A percentile compares a stretch with the other conserved stretches of the same genome.
These are phyloP conservation scores for Neoscytalidium dimidiatum DNA, from an alignment of 2,329 filamentous ascomycete genomes.

Conservation along the genomic window DNA sequence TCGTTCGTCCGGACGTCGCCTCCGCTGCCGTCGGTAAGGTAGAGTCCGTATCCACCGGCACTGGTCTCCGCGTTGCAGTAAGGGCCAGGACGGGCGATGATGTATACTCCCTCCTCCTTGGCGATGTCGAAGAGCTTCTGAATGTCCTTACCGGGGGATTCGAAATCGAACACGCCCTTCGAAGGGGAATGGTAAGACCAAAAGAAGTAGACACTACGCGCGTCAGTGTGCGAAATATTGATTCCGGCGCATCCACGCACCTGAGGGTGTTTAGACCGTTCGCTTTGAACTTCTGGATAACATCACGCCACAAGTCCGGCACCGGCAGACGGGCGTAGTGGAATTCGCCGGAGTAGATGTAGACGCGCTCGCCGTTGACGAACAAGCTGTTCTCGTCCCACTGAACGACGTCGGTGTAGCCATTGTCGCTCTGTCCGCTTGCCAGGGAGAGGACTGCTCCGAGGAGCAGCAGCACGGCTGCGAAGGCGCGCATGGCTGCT, in stretches of 20 bases:
- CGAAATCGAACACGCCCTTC: conserved; percentile 51
- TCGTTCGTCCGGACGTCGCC: conserved; percentile 57
- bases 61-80: conserved; percentile 67
- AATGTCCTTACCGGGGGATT: conserved; percentile 56
- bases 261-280: conserved; percentile 52
- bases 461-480: neutral
- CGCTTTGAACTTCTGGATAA: conserved; percentile 56
- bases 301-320: conserved; percentile 52
- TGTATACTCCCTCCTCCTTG: conserved; percentile 56
- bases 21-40: conserved; percentile 63
- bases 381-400: conserved; percentile 59
- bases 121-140: conserved; percentile 55
- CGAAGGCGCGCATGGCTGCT: neutral
- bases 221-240: neutral
- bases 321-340: conserved; percentile 57
- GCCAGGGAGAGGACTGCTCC: conserved; percentile 1
- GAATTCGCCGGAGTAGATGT: conserved; percentile 56
- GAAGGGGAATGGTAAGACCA: conserved; percentile 54
- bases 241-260: conserved; percentile 21
- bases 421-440: conserved; percentile 42
- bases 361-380: conserved; percentile 53
- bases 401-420: conserved; percentile 50
- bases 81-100: conserved; percentile 59
- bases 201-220: conserved; percentile 42
- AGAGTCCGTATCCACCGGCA: conserved; percentile 63